phyloP scores from a whole-genome alignment of 345 rosid species.

The Dimocarpus longan region DNA sequence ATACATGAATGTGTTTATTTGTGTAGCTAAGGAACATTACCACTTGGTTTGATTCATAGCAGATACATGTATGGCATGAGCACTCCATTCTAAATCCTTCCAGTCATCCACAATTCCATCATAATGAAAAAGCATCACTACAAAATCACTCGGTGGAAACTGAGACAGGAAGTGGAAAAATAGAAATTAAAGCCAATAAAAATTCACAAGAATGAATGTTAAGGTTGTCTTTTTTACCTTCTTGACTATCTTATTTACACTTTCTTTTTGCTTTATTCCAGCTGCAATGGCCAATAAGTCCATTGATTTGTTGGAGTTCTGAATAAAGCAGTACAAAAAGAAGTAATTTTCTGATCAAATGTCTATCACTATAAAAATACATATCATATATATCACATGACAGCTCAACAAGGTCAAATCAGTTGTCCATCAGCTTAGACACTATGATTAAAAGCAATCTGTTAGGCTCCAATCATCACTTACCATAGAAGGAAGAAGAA shows the following conservation, averaged over 20 bases:
- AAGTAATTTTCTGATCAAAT: not conserved
- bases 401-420: not conserved
- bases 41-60: constrained; percentile 83
- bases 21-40: constrained; percentile 34
- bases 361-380: not conserved
- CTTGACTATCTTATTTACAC: constrained; percentile 63
- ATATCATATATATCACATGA: too few species aligned
- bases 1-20: constrained; percentile 23
- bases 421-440: not conserved
- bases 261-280: constrained; percentile 68
- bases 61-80: constrained; percentile 63
- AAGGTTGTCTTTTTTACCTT: constrained; percentile 45
- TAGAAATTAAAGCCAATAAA: constrained; percentile 20
- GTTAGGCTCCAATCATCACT: too few species aligned
- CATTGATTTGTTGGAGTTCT: constrained; percentile 48
- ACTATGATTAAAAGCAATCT: not conserved
- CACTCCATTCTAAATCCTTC: constrained; percentile 71
- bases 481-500: too few species aligned
- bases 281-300: constrained; percentile 75
- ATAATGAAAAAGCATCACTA: constrained; percentile 80
- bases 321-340: constrained; percentile 5
- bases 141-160: constrained; percentile 61
- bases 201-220: not conserved
- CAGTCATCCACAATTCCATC: constrained; percentile 74
- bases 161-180: constrained; percentile 28